Base-by-base conservation (phyloP, 2,329 filamentous ascomycete genomes). In the Neonectria coccinea region DNA sequence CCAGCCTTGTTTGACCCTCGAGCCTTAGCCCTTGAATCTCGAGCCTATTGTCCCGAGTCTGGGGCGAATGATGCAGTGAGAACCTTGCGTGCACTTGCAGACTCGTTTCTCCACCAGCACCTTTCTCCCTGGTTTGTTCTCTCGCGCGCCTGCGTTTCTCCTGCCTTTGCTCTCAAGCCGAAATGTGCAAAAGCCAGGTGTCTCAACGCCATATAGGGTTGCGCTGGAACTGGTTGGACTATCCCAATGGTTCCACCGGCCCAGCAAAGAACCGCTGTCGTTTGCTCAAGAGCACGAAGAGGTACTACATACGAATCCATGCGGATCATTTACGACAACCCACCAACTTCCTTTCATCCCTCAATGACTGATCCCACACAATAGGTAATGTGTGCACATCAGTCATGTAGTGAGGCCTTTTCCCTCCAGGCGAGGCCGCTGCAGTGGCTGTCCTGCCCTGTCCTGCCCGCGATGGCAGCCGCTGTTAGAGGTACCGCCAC, bases 241-340 rank as follows among this genome's bases (percentile, higher is more conserved):
- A 72, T 63, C 70, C 65, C 71, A 66, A 52, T 31, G 55, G 70
- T 69, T 62, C 64, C 68, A 71, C 64, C 56, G 64, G 55, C 50
- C 65, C 56, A 66, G 57, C 50, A 56, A 58, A 67, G 39, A 58
- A 53, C 63, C 67, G 64, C 48, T 48, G 63, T 48, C 59, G 60
- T 45, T 56, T 60, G 63, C 62, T 55, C 62, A 63, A 52, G 54
- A 66, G 69, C 64, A 64, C 64, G 18, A 69, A 63, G 45, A 70
- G 56, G 66, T 74, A 75, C 76, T 79, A 79, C 69, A 77, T 79
- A 79, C 71, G 72, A 67, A 77, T 77, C 76, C 76, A 69, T 69
- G 62, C 68, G 76, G 76, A 79, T 77, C 50, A 74, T 77, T 79
- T 79, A 78, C 75, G 76, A 76, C 66, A 65, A 56, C 50, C 33